A percentile compares a stretch with the other conserved stretches of the same genome.
Evolutionary conservation across 768 basidiomycete species (phyloP).

Genomic region (Clitopilus hobsonii): DNA sequence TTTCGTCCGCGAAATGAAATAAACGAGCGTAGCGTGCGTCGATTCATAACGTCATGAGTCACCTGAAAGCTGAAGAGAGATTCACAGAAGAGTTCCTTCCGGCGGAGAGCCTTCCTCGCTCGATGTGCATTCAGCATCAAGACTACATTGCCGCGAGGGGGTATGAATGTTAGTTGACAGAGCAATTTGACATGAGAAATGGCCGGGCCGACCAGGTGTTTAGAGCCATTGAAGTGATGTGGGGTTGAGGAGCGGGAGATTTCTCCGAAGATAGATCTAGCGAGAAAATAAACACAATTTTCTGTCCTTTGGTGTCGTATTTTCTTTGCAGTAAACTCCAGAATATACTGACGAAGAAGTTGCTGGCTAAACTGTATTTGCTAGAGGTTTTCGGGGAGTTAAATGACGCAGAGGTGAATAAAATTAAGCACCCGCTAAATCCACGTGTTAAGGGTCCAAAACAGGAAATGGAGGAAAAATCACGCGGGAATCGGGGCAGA

Average conservation of each 20-base stretch:
- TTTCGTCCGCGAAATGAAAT: background rate
- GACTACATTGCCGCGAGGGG: background rate
- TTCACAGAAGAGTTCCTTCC: background rate
- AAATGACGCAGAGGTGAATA: background rate
- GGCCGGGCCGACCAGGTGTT: background rate
- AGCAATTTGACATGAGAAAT: constrained; percentile 1
- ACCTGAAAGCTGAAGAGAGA: background rate
- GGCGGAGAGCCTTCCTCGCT: background rate
- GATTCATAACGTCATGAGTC: background rate
- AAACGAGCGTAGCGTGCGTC: background rate
- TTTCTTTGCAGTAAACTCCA: background rate
- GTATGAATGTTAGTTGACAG: background rate
- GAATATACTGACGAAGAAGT: background rate
- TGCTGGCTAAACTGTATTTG: background rate
- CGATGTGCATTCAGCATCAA: background rate
- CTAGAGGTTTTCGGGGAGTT: background rate
- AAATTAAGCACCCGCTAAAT: background rate
- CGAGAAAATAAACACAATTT: background rate
- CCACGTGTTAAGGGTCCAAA: constrained; percentile 1
- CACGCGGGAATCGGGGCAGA: background rate
- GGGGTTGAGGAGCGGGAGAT: background rate
- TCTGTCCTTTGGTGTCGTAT: background rate
- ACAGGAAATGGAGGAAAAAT: background rate
- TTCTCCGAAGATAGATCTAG: background rate
- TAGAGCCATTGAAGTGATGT: background rate